phyloP scores from a whole-genome alignment of 2,329 filamentous ascomycete species.

The Alternaria arborescens region DNA sequence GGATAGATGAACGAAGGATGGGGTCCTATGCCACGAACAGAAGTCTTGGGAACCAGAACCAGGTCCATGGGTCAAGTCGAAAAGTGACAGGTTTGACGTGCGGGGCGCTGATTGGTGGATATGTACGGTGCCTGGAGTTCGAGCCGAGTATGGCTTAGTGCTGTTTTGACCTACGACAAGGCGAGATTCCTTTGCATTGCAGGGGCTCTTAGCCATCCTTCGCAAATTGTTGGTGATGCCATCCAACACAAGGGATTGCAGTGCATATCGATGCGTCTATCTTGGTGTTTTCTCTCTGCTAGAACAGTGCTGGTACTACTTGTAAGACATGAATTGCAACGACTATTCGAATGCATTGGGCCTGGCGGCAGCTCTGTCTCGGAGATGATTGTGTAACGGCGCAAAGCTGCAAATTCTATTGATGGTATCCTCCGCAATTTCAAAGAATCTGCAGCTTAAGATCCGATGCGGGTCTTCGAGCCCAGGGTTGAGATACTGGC shows the following conservation, averaged over 20 bases:
- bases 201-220: conserved; percentile 23
- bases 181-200: conserved; percentile 29
- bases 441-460: conserved; percentile 8
- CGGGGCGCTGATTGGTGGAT: conserved; percentile 27
- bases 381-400: neutral
- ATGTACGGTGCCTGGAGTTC: conserved; percentile 22
- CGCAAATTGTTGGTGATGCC: conserved; percentile 5
- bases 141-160: conserved; percentile 23
- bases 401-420: conserved; percentile 11
- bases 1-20: conserved; percentile 31
- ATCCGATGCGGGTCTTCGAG: conserved; percentile 9
- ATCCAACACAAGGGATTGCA: neutral
- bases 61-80: conserved; percentile 15
- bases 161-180: conserved; percentile 16
- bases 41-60: conserved; percentile 12
- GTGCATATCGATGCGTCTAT: neutral
- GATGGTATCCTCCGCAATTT: conserved; percentile 18
- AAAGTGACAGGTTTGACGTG: conserved; percentile 24
- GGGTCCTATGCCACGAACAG: conserved; percentile 18
- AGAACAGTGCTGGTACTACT: neutral
- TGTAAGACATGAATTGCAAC: neutral
- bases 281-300: neutral
- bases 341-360: neutral
- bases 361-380: neutral
- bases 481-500: neutral